Evolutionary conservation across 768 basidiomycete genomes (phyloP).

Genomic region (Suillus cothurnatus): DNA sequence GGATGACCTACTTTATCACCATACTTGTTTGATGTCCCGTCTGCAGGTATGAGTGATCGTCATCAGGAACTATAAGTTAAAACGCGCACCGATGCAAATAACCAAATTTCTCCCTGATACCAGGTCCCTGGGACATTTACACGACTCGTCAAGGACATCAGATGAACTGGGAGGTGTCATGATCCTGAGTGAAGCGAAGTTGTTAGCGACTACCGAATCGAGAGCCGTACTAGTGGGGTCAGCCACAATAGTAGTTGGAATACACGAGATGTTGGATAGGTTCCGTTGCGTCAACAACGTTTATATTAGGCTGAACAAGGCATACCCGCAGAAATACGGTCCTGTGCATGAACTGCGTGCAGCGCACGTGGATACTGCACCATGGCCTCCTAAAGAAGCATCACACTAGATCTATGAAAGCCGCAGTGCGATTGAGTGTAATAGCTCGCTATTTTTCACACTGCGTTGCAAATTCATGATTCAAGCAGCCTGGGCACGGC

Average conservation of each 20-base stretch:
- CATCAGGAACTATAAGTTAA: not conserved
- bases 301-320: not conserved
- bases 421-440: not conserved
- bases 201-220: not conserved
- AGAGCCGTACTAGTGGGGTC: not conserved
- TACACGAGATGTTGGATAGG: not conserved
- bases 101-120: conserved; percentile 21
- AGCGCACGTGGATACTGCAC: not conserved
- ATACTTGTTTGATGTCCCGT: conserved; percentile 43
- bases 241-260: not conserved
- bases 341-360: not conserved
- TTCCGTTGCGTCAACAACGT: not conserved
- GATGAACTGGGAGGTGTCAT: not conserved
- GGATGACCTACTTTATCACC: conserved; percentile 22
- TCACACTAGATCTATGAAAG: not conserved
- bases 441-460: not conserved
- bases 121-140: not conserved
- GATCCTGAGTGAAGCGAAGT: not conserved
- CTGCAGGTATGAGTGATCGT: not conserved
- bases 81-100: conserved; percentile 25
- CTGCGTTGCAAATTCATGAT: no score
- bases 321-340: not conserved
- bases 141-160: not conserved
- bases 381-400: not conserved
- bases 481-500: not conserved